Evolutionary conservation across 305 asterid species (phyloP).

Genomic region (Fraxinus baroniana): DNA sequence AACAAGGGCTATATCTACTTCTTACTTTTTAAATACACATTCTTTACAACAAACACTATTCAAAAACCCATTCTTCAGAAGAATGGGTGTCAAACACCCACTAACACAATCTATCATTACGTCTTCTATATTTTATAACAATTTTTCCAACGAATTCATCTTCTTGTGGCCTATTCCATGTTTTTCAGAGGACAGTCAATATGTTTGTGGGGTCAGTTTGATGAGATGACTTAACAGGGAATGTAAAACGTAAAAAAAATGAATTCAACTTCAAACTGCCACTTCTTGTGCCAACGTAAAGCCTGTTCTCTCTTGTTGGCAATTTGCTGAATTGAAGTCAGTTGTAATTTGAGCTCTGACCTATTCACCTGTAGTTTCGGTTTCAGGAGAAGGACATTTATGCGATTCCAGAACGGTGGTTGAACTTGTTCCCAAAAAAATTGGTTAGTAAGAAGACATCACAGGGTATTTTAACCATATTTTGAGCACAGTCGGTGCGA

Average conservation of each 20-base stretch:
- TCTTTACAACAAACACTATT: no score
- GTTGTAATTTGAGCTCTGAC: background rate
- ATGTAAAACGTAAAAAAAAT: background rate
- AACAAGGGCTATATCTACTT: no score
- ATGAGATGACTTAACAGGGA: background rate
- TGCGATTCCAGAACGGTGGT: background rate
- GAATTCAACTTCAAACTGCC: background rate
- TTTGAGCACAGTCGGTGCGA: background rate
- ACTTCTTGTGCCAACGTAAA: background rate
- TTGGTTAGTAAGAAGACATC: background rate
- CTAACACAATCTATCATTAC: background rate
- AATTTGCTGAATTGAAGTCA: background rate
- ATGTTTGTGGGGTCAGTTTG: background rate
- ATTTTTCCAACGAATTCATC: background rate
- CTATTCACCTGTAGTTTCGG: background rate
- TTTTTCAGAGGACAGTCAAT: background rate
- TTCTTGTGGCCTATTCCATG: background rate
- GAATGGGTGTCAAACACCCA: no score
- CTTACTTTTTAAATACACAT: no score
- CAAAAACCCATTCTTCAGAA: no score
- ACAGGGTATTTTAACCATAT: background rate
- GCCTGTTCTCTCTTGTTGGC: background rate
- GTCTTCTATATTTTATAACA: background rate
- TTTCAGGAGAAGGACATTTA: background rate
- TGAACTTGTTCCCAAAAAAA: background rate